Evolutionary conservation across 208 protist genomes (phyloP).

Genomic region (Leishmania major): DNA sequence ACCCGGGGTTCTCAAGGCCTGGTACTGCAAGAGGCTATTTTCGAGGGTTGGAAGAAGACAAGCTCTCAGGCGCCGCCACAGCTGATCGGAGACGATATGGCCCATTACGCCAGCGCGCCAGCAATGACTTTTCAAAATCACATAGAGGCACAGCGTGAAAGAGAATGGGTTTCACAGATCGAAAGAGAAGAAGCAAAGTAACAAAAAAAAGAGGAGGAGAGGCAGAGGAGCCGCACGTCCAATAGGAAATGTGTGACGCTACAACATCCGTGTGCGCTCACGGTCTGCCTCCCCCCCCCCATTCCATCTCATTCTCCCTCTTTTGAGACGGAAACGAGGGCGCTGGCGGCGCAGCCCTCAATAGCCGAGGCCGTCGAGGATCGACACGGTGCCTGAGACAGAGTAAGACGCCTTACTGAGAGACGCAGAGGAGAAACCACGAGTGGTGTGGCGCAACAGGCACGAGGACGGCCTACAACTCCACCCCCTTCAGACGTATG

Average conservation of each 20-base stretch:
- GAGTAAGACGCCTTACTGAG: too few relatives aligned
- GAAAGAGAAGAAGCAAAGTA: neutral
- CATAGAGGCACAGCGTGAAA: too few relatives aligned
- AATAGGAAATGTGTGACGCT: neutral
- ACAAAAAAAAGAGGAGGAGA: neutral
- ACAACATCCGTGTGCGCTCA: neutral
- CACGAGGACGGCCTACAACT: too few relatives aligned
- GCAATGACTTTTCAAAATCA: too few relatives aligned
- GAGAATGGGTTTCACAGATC: neutral
- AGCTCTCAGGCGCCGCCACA: too few relatives aligned
- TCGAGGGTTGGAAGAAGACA: neutral
- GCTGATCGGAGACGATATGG: too few relatives aligned
- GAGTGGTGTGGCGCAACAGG: neutral
- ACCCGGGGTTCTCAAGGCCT: too few relatives aligned
- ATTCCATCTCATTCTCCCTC: neutral
- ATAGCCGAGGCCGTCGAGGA: neutral
- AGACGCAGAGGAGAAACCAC: neutral
- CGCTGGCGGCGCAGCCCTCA: neutral
- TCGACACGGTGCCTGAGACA: neutral
- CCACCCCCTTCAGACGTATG: too few relatives aligned
- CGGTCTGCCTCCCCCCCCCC: neutral
- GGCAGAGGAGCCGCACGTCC: neutral
- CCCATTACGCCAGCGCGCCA: too few relatives aligned
- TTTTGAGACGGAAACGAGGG: neutral
- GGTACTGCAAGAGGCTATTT: too few relatives aligned